Percentiles rank a stretch among this genome's conserved stretches.
phyloP scores from a whole-genome alignment of 2,329 filamentous ascomycete species.

The Nannizziopsis arthrosporioides region DNA sequence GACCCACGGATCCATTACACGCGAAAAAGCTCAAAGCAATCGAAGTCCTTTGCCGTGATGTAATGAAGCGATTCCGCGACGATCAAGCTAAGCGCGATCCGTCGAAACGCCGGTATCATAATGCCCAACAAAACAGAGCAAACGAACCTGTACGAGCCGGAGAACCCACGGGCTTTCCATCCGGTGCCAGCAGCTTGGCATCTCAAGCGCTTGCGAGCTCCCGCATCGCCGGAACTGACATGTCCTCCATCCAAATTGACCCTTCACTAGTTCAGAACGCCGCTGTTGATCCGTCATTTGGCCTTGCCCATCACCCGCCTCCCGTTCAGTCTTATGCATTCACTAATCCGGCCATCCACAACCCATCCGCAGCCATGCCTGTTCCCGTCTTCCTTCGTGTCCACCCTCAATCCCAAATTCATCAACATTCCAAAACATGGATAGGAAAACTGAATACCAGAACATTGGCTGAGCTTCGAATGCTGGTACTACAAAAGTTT shows the following conservation, averaged over 20 bases:
- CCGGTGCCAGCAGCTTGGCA: constrained; percentile 34
- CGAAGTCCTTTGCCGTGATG: constrained; percentile 61
- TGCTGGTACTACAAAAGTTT: constrained; percentile 1
- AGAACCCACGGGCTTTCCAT: constrained; percentile 16
- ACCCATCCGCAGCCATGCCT: constrained; percentile 22
- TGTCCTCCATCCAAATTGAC: constrained; percentile 51
- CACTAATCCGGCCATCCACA: constrained; percentile 26
- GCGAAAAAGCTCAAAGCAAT: constrained; percentile 51
- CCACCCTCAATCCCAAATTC: constrained; percentile 49
- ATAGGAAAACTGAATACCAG: constrained; percentile 49
- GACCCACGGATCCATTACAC: constrained; percentile 43
- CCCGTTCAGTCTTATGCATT: constrained; percentile 24
- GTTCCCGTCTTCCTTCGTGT: constrained; percentile 59
- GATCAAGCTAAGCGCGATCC: constrained; percentile 49
- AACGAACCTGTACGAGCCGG: constrained; percentile 20
- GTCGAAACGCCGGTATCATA: constrained; percentile 17
- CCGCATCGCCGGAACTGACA: constrained; percentile 28
- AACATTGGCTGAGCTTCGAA: constrained; percentile 51
- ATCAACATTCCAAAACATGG: constrained; percentile 44
- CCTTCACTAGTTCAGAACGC: constrained; percentile 51
- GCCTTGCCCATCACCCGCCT: constrained; percentile 13
- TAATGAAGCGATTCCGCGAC: constrained; percentile 64
- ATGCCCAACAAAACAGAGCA: neutral
- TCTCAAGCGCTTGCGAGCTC: constrained; percentile 35
- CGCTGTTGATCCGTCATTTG: constrained; percentile 39